These are phyloP conservation scores for Trichoderma erinaceum DNA, from an alignment of 495 filamentous ascomycete genomes.

Conservation along the genomic window DNA sequence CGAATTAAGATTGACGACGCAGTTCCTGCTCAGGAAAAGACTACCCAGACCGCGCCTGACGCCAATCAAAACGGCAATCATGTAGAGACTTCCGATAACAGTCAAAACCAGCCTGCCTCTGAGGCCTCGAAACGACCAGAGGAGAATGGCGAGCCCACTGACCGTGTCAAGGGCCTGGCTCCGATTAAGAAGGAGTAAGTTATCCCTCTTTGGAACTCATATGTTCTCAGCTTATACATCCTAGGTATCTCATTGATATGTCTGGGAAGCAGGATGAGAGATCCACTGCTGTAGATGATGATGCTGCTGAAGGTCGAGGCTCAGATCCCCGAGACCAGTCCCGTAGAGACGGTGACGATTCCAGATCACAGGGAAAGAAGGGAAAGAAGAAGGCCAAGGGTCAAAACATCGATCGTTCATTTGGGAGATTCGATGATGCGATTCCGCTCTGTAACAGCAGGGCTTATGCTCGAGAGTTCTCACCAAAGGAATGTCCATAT, in stretches of 20 bases:
- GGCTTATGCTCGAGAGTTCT: conserved; percentile 64
- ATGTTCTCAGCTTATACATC: conserved; percentile 10
- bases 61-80: conserved; percentile 4
- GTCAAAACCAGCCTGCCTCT: neutral
- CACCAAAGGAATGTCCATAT: conserved; percentile 62
- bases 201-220: neutral
- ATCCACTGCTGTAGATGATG: conserved; percentile 49
- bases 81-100: neutral
- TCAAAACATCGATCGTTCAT: conserved; percentile 82
- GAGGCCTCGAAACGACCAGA: neutral
- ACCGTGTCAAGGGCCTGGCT: conserved; percentile 58
- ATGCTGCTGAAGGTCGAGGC: conserved; percentile 47
- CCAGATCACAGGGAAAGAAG: conserved; percentile 32
- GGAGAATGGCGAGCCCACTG: conserved; percentile 26
- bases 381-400: conserved; percentile 63
- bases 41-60: neutral
- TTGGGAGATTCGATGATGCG: conserved; percentile 72
- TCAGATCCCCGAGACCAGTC: conserved; percentile 29
- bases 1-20: conserved; percentile 48
- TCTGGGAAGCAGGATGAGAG: conserved; percentile 24
- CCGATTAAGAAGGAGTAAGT: conserved; percentile 79
- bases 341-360: conserved; percentile 27
- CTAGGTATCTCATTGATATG: conserved; percentile 53
- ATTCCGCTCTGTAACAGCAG: conserved; percentile 71
- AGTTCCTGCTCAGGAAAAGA: conserved; percentile 6